These are phyloP conservation scores for Stygiomarasmius scandens DNA, from an alignment of 1,284 basidiomycete species.

Conservation along the genomic window DNA sequence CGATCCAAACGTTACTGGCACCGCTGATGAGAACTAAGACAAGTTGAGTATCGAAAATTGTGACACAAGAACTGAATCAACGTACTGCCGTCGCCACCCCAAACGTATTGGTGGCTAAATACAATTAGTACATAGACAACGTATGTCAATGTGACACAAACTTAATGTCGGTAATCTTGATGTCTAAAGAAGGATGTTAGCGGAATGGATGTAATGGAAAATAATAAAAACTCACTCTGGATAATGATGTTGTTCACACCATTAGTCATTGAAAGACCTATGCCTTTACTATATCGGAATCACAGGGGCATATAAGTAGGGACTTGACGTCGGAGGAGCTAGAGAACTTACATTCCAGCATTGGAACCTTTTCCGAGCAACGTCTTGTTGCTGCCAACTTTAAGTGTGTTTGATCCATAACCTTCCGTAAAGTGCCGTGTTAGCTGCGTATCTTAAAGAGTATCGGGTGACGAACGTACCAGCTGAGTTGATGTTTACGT, in stretches of 20 bases:
- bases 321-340: not conserved
- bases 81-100: constrained; percentile 17
- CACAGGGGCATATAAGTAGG: not conserved
- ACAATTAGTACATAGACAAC: not conserved
- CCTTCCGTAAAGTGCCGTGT: not conserved
- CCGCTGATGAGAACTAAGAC: constrained; percentile 24
- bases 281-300: constrained; percentile 16
- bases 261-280: constrained; percentile 29
- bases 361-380: constrained; percentile 28
- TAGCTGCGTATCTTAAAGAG: not conserved
- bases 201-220: not conserved
- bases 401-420: constrained; percentile 16
- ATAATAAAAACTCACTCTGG: constrained; percentile 22
- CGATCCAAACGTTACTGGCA: constrained; percentile 27
- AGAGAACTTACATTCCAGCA: constrained; percentile 21
- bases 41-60: not conserved
- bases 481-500: not conserved
- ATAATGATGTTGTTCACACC: constrained; percentile 36
- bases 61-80: not conserved
- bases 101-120: constrained; percentile 21
- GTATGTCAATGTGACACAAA: not conserved
- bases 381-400: constrained; percentile 32
- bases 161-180: constrained; percentile 21
- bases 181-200: not conserved
- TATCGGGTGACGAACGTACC: not conserved